A percentile compares a stretch with the other conserved stretches of the same genome.
These are phyloP conservation scores for Vitis vinifera DNA, from an alignment of 164 flowering plant genomes.

Conservation along the genomic window ASM3070453v1 NC_081818.1:24916001-24916500, in stretches of 20 bases:
- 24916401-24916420: background rate
- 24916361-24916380: background rate
- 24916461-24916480: no score
- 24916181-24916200: slow-evolving; percentile 68
- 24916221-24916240: slow-evolving; percentile 73
- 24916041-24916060: slow-evolving; percentile 45
- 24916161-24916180: slow-evolving; percentile 77
- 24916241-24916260: slow-evolving; percentile 71
- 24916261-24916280: slow-evolving; percentile 51
- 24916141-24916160: slow-evolving; percentile 78
- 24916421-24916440: background rate
- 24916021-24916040: slow-evolving; percentile 54
- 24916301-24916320: slow-evolving; percentile 75
- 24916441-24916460: no score
- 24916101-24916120: slow-evolving; percentile 73
- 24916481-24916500: no score
- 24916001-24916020: slow-evolving; percentile 80
- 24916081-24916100: slow-evolving; percentile 60
- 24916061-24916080: slow-evolving; percentile 63
- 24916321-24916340: slow-evolving; percentile 71
- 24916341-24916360: slow-evolving; percentile 76
- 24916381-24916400: background rate
- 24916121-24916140: slow-evolving; percentile 71
- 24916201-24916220: slow-evolving; percentile 60
- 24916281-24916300: slow-evolving; percentile 71